A percentile compares a stretch with the other conserved stretches of the same genome.
Conservation (phyloP, 2,329 filamentous ascomycete genomes). For the Alternaria gansuensis region DNA sequence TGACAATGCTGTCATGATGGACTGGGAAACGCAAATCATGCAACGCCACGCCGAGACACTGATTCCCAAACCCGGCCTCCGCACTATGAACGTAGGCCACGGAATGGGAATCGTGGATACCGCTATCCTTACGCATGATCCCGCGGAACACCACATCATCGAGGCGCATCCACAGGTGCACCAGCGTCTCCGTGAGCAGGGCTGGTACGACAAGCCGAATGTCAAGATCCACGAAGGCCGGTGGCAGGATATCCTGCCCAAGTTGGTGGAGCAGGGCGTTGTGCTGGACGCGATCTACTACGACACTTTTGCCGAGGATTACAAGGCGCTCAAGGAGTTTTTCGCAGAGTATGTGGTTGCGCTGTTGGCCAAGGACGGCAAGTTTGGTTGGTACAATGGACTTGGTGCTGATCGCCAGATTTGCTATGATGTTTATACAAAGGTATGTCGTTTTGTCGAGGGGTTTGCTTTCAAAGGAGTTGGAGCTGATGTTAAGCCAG, state of each 20-base stretch:
- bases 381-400: conserved; percentile 53
- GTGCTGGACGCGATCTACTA: conserved; percentile 74
- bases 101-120: conserved; percentile 89
- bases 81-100: conserved; percentile 85
- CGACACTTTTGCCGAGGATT: conserved; percentile 53
- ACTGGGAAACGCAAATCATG: conserved; percentile 91
- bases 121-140: conserved; percentile 74
- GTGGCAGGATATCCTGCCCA: conserved; percentile 83
- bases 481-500: conserved; percentile 26
- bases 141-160: conserved; percentile 80
- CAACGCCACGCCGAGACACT: conserved; percentile 75
- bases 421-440: conserved; percentile 54
- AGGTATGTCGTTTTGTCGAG: conserved; percentile 32
- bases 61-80: conserved; percentile 67
- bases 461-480: not conserved
- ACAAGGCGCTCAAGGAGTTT: conserved; percentile 50
- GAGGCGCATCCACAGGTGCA: conserved; percentile 85
- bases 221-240: conserved; percentile 72
- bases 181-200: conserved; percentile 70
- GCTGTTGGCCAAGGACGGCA: conserved; percentile 45
- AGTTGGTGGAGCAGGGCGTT: conserved; percentile 72
- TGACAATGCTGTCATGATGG: conserved; percentile 91
- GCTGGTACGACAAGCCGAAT: conserved; percentile 70
- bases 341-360: conserved; percentile 50
- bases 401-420: conserved; percentile 52